Percentiles rank a stretch among this genome's conserved stretches.
Evolutionary conservation across 2,329 filamentous ascomycete genomes (phyloP).

Genomic region (Aureobasidium leucospermi): DNA sequence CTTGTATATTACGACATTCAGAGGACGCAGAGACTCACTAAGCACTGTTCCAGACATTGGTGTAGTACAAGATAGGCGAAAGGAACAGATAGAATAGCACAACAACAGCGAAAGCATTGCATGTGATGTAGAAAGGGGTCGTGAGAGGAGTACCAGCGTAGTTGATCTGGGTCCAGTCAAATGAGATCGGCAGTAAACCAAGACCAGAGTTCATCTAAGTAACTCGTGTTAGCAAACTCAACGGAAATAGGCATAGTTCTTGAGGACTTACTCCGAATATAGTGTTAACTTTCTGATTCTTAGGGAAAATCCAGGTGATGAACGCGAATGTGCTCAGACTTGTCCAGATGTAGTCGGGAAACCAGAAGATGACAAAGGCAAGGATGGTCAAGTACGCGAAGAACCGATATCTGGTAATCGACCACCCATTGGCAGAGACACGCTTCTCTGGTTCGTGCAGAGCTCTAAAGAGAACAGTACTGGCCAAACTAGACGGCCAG

Average conservation of each 20-base stretch:
- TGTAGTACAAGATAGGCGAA: neutral
- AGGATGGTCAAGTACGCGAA: neutral
- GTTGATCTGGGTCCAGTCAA: neutral
- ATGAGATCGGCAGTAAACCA: neutral
- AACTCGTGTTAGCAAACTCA: no score
- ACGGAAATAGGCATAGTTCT: no score
- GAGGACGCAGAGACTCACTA: neutral
- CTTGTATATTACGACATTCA: neutral
- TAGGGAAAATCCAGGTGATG: neutral
- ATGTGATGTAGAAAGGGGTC: neutral
- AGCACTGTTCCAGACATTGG: neutral
- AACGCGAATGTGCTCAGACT: neutral
- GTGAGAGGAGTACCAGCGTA: neutral
- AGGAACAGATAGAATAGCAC: neutral
- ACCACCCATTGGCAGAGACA: neutral
- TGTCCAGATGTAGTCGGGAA: neutral
- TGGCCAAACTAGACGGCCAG: slow-evolving; percentile 81
- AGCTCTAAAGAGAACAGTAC: slow-evolving; percentile 47
- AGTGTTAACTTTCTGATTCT: neutral
- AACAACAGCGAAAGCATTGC: neutral
- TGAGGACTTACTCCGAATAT: neutral
- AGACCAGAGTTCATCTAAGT: neutral
- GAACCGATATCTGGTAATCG: neutral
- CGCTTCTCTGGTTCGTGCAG: neutral
- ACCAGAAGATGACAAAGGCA: neutral